Evolutionary conservation across 2,329 filamentous ascomycete genomes (phyloP).

Genomic region (Botryotinia globosa): DNA sequence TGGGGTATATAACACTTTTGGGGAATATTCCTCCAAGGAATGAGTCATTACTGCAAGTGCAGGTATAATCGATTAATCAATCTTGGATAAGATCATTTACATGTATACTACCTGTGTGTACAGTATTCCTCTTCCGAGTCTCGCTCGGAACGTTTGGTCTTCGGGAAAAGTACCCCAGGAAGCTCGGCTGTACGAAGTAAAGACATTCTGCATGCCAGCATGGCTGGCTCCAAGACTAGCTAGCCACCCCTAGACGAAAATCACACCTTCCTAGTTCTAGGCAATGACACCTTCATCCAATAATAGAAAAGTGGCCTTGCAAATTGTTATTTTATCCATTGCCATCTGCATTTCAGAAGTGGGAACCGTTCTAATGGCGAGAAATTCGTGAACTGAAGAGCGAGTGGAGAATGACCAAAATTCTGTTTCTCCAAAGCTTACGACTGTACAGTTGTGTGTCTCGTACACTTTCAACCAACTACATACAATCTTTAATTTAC

Average conservation of each 20-base stretch:
- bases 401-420: too few species aligned
- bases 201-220: conserved; percentile 12
- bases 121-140: background rate
- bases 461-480: background rate
- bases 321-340: background rate
- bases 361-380: background rate
- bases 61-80: background rate
- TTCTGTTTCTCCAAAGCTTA: background rate
- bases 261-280: conserved; percentile 10
- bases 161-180: conserved; percentile 12
- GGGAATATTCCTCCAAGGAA: background rate
- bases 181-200: conserved; percentile 12
- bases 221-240: conserved; percentile 1
- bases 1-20: conserved; percentile 56
- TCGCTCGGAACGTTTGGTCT: background rate
- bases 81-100: background rate
- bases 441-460: background rate
- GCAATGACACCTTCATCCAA: conserved; percentile 11
- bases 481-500: background rate
- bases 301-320: background rate
- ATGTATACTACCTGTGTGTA: background rate
- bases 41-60: background rate
- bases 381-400: background rate
- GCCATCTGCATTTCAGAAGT: background rate
- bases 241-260: conserved; percentile 11